These are phyloP conservation scores for Leishmania guyanensis DNA, from an alignment of 208 protist species.

Conservation along the genomic window DNA sequence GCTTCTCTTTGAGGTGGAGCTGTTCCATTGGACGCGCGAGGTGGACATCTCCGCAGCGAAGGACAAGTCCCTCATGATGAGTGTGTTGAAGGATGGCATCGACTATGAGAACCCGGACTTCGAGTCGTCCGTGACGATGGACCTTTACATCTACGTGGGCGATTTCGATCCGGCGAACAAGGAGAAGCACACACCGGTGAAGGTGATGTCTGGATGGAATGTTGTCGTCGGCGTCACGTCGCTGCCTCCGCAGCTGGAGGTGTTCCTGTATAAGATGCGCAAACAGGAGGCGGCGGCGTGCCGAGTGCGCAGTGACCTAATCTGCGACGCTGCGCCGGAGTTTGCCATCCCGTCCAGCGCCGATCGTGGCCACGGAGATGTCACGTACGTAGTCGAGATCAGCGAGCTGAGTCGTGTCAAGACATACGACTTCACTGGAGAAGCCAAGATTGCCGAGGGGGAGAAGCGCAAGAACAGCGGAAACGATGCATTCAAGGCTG, in stretches of 20 bases:
- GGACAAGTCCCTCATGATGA: slow-evolving; percentile 85
- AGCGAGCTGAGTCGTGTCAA: slow-evolving; percentile 59
- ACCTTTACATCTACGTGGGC: slow-evolving; percentile 64
- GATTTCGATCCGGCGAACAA: slow-evolving; percentile 42
- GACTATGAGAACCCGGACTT: slow-evolving; percentile 84
- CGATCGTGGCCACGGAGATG: slow-evolving; percentile 27
- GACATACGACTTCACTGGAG: slow-evolving; percentile 66
- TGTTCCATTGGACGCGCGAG: slow-evolving; percentile 81
- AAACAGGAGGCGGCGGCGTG: slow-evolving; percentile 73
- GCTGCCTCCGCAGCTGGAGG: slow-evolving; percentile 74
- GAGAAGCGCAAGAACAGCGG: slow-evolving; percentile 74
- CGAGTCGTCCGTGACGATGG: slow-evolving; percentile 68
- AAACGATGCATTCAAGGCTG: slow-evolving; percentile 79
- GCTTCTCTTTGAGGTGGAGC: slow-evolving; percentile 91
- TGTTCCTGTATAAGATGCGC: slow-evolving; percentile 73
- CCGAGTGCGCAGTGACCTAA: slow-evolving; percentile 45
- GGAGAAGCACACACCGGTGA: slow-evolving; percentile 47
- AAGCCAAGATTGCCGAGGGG: slow-evolving; percentile 67
- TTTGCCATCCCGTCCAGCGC: slow-evolving; percentile 57
- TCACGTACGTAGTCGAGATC: slow-evolving; percentile 79
- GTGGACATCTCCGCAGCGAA: slow-evolving; percentile 75
- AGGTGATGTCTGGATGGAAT: slow-evolving; percentile 46
- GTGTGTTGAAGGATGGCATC: slow-evolving; percentile 60
- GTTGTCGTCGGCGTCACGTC: slow-evolving; percentile 62
- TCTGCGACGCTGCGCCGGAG: slow-evolving; percentile 48